Conservation (phyloP, 2,329 filamentous ascomycete species). For the Ophiostoma sp. region DNA sequence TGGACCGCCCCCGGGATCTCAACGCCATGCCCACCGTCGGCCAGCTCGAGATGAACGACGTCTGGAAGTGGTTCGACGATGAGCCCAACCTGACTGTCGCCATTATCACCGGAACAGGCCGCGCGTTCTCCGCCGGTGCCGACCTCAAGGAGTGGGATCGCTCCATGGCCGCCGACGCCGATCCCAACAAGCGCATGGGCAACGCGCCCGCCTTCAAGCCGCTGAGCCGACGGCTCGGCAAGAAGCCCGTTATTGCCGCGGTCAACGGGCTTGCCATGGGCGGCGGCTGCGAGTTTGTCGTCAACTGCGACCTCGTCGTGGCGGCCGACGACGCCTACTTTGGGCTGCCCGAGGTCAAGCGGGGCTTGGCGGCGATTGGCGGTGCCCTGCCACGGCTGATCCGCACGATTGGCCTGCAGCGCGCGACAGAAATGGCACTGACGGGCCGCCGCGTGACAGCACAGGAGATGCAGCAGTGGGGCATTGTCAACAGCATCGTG, state of each 20-base stretch:
- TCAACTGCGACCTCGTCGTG: slow-evolving; percentile 56
- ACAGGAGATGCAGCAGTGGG: slow-evolving; percentile 57
- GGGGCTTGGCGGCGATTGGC: slow-evolving; percentile 65
- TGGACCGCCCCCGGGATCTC: slow-evolving; percentile 45
- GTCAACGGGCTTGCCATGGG: slow-evolving; percentile 58
- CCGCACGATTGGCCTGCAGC: slow-evolving; percentile 59
- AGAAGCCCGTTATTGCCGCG: slow-evolving; percentile 58
- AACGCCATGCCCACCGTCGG: slow-evolving; percentile 42
- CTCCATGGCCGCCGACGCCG: slow-evolving; percentile 29
- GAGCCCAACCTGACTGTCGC: slow-evolving; percentile 45
- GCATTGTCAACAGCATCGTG: slow-evolving; percentile 61
- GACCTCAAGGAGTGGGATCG: slow-evolving; percentile 46
- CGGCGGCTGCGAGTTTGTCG: slow-evolving; percentile 56
- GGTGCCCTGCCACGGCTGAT: slow-evolving; percentile 64
- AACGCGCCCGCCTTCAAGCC: slow-evolving; percentile 31
- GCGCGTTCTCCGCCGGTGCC: slow-evolving; percentile 51
- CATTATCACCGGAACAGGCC: slow-evolving; percentile 47
- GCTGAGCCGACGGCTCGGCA: slow-evolving; percentile 47
- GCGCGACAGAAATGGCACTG: slow-evolving; percentile 68
- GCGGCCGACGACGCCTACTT: slow-evolving; percentile 49
- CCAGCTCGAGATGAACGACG: slow-evolving; percentile 44
- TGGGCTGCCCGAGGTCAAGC: slow-evolving; percentile 60
- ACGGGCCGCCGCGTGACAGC: slow-evolving; percentile 57
- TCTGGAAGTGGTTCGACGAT: slow-evolving; percentile 50
- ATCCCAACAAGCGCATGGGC: slow-evolving; percentile 28